A percentile compares a stretch with the other conserved stretches of the same genome.
These are phyloP conservation scores for Tricholoma terreum DNA, from an alignment of 768 basidiomycete genomes.

Conservation along the genomic window DNA sequence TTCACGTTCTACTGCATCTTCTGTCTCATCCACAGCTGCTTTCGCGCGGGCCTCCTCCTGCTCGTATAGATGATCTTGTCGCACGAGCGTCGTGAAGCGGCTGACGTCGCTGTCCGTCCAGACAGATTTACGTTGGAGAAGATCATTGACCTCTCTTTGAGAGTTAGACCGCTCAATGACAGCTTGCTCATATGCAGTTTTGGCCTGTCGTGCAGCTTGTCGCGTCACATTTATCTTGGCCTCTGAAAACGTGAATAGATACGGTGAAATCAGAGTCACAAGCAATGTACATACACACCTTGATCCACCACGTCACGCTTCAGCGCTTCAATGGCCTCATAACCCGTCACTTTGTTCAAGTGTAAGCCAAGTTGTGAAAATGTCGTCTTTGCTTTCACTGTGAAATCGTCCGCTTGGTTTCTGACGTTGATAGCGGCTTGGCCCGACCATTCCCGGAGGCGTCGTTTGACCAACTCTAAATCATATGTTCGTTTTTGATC, in stretches of 20 bases:
- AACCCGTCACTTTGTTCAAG: conserved; percentile 88
- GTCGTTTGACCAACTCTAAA: conserved; percentile 37
- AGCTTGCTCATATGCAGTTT: conserved; percentile 71
- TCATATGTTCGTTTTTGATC: conserved; percentile 20
- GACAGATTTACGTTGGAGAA: conserved; percentile 88
- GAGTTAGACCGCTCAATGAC: conserved; percentile 79
- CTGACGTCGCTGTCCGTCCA: conserved; percentile 90
- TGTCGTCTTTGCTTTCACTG: conserved; percentile 50
- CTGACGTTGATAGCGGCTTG: conserved; percentile 45
- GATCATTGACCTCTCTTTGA: conserved; percentile 94
- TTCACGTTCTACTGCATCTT: conserved; percentile 79
- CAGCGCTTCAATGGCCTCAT: conserved; percentile 82
- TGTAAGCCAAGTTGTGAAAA: conserved; percentile 75
- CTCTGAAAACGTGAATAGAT: conserved; percentile 46
- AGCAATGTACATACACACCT: conserved; percentile 49
- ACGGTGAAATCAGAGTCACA: conserved; percentile 9
- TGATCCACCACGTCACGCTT: conserved; percentile 75
- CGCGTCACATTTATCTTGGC: conserved; percentile 65
- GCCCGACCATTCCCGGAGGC: conserved; percentile 50
- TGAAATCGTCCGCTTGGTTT: conserved; percentile 55
- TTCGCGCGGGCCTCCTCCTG: conserved; percentile 76
- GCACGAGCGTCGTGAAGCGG: conserved; percentile 86
- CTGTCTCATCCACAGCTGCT: conserved; percentile 58
- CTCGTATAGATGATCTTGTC: conserved; percentile 85
- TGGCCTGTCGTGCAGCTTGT: conserved; percentile 65